Evolutionary conservation across 495 filamentous ascomycete genomes (phyloP).

Genomic region (Sporormia fimetaria): DNA sequence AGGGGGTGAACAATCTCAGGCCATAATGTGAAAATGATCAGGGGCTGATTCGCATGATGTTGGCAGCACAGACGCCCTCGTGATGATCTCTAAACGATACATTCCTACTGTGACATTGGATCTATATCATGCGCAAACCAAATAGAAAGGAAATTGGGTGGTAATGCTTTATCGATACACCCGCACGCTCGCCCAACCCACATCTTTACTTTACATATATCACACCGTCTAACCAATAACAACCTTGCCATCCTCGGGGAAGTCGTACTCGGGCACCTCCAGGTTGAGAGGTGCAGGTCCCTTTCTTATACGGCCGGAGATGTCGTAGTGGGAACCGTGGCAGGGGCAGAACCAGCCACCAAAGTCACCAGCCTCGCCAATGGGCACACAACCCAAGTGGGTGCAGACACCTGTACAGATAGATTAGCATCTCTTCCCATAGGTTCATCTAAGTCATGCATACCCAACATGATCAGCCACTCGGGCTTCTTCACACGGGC

Average conservation of each 20-base stretch:
- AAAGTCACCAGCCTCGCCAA: conserved; percentile 95
- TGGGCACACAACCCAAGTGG: conserved; percentile 96
- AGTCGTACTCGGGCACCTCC: conserved; percentile 79
- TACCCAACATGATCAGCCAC: conserved; percentile 98
- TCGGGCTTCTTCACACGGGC: conserved; percentile 96
- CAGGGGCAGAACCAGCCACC: conserved; percentile 99
- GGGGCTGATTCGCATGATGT: too few species aligned
- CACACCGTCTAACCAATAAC: conserved; percentile 33
- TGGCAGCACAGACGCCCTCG: too few species aligned
- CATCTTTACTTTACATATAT: conserved; percentile 16
- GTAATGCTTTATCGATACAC: conserved; percentile 15
- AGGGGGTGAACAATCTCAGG: too few species aligned
- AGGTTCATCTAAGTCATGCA: too few species aligned
- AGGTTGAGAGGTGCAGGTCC: conserved; percentile 95
- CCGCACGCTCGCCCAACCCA: neutral
- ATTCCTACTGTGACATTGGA: conserved; percentile 12
- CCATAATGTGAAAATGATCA: too few species aligned
- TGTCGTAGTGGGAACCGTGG: conserved; percentile 99
- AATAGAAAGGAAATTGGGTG: conserved; percentile 6
- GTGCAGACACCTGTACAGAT: conserved; percentile 74
- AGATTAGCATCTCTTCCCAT: conserved; percentile 1
- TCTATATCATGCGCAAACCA: conserved; percentile 4
- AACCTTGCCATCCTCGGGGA: conserved; percentile 33
- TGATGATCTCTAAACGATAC: conserved; percentile 5
- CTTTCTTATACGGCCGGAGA: conserved; percentile 91